phyloP scores from a whole-genome alignment of 495 filamentous ascomycete species.

The Daldinia caldariorum region DNA sequence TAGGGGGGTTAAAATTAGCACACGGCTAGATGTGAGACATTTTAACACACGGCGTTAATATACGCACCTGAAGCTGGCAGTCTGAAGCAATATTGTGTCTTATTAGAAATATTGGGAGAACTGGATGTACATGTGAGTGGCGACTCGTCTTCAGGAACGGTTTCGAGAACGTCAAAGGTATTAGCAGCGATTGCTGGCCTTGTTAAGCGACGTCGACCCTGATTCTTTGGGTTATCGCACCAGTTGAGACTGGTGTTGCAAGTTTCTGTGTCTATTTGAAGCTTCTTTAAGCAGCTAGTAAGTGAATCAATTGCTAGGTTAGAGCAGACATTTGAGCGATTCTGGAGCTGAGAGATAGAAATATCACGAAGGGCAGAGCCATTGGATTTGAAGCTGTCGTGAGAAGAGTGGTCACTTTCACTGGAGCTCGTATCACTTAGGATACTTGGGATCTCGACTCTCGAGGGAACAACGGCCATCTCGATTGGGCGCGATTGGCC shows the following conservation, averaged over 20 bases:
- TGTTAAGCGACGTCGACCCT: conserved; percentile 34
- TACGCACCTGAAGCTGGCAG: conserved; percentile 42
- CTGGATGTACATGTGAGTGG: conserved; percentile 19
- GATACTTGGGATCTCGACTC: conserved; percentile 43
- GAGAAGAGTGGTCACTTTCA: conserved; percentile 27
- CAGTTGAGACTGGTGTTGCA: conserved; percentile 8
- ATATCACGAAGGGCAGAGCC: conserved; percentile 47
- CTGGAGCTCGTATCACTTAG: conserved; percentile 36
- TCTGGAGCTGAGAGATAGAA: conserved; percentile 48
- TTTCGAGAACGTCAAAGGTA: conserved; percentile 46
- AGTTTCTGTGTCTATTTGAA: conserved; percentile 41
- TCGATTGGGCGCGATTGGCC: conserved; percentile 35
- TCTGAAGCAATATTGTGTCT: conserved; percentile 27
- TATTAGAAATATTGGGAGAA: conserved; percentile 16
- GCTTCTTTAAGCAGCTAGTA: conserved; percentile 43
- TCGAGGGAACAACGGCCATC: conserved; percentile 38
- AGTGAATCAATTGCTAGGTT: conserved; percentile 46
- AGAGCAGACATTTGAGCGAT: conserved; percentile 32
- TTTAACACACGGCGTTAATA: not conserved
- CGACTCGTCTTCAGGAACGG: conserved; percentile 41
- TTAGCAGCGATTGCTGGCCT: conserved; percentile 42
- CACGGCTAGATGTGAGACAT: conserved; percentile 6
- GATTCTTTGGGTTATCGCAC: conserved; percentile 30
- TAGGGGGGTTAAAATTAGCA: not conserved
- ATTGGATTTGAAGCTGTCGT: conserved; percentile 38